Evolutionary conservation across 768 basidiomycete species (phyloP), one percentile per base, ranked within the genome.

Genomic region (Mycena galericulata): DNA sequence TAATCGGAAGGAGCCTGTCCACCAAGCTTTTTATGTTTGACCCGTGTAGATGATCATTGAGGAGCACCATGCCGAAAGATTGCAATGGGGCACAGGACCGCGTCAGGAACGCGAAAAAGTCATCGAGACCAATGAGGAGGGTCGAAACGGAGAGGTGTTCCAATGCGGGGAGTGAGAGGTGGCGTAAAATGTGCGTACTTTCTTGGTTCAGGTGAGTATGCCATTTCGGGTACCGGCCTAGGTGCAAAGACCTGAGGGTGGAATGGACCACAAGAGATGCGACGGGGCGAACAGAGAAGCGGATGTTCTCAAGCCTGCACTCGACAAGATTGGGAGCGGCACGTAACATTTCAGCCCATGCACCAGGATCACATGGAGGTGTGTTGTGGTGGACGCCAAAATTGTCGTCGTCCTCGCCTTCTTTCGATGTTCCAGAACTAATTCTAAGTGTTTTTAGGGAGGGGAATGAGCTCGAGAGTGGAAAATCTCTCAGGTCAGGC

Each of bases 61-160:
- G 8, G 6, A 1, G 3, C 20, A 8, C 14, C 11, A 57, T 41
- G 46, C 6, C 11, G 5, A 65, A 27, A 2, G 53, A 65, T 26
- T 53, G 45, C 29, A 65, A 15, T 2, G 54, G 54, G 2, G 54
- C 24, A 24, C 55, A 65, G 18, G 62, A 64, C 2, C 54, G 62
- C 11, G 26, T 12, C 5, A 64, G 34, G 11, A 64, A 64, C 8
- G 54, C n/a, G 17, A 22, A 1, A 3, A 43, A 10, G 22, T 34
- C 45, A 30, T 22, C 10, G 1, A 20, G 17, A 18, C 12, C 3
- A 36, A 47, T 38, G 43, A 46, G 30, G 36, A 36, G 22, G 43
- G 20, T 3, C 10, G 45, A 1, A 3, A 56, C 20, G 14, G 5
- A 26, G 26, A 62, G 60, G 18, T 9, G 24, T 32, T 51, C 6